Conservation (phyloP, 2,329 filamentous ascomycete genomes). For the Cryphonectria carpinicola region DNA sequence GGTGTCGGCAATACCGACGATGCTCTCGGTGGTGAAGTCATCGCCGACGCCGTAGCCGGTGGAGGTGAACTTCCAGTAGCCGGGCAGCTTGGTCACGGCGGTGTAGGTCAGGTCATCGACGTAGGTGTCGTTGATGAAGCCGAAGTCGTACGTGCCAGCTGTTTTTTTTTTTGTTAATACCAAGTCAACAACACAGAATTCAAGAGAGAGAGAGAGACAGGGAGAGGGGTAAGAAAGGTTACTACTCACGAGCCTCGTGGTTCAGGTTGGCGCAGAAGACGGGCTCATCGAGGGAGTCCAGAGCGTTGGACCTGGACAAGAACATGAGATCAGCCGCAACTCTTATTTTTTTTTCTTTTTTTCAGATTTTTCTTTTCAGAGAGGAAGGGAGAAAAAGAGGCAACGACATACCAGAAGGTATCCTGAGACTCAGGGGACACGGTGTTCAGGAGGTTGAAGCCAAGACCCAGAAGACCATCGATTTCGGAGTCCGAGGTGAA, state of each 20-base stretch:
- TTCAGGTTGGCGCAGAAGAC: conserved; percentile 42
- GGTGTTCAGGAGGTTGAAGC: conserved; percentile 63
- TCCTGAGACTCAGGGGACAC: conserved; percentile 57
- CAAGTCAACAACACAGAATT: neutral
- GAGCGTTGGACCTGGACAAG: conserved; percentile 39
- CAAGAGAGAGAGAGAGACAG: neutral
- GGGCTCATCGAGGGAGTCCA: conserved; percentile 35
- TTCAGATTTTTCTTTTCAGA: too few relatives aligned
- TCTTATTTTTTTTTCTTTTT: neutral
- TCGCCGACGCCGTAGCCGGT: conserved; percentile 41
- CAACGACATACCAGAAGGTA: conserved; percentile 42
- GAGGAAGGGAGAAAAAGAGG: conserved; percentile 28
- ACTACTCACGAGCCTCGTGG: conserved; percentile 40
- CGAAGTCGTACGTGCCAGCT: conserved; percentile 43
- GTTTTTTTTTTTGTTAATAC: neutral
- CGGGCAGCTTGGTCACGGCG: conserved; percentile 56
- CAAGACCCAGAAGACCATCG: conserved; percentile 60
- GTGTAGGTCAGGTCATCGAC: conserved; percentile 61
- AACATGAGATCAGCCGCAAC: neutral
- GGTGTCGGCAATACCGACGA: conserved; percentile 59
- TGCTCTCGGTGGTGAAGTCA: conserved; percentile 32
- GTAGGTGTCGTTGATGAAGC: conserved; percentile 57
- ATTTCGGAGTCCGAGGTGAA: conserved; percentile 40
- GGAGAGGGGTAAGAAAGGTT: neutral
- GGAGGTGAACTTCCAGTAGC: conserved; percentile 65